These are phyloP conservation scores for Plenodomus biglobosus DNA, from an alignment of 2,329 filamentous ascomycete genomes.

Conservation along the genomic window DNA sequence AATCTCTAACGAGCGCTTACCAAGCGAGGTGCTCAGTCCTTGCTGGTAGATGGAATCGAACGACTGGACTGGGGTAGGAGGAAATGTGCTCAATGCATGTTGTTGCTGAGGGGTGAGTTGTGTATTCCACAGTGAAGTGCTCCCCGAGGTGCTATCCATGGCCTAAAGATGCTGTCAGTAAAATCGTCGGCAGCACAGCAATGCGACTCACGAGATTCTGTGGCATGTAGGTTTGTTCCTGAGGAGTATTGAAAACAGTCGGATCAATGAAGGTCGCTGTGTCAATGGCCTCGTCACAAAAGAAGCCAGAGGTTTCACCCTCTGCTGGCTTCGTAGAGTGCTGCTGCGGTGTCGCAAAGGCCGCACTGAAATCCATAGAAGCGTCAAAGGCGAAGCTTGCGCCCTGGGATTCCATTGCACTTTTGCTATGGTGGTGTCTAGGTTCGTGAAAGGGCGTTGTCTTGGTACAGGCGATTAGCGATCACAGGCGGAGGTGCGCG, in stretches of 20 bases:
- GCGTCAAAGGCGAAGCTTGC: slow-evolving; percentile 37
- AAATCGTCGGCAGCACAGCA: background rate
- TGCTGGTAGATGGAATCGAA: slow-evolving; percentile 30
- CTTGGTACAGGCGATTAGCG: slow-evolving; percentile 17
- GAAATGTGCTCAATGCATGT: slow-evolving; percentile 24
- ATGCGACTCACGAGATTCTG: slow-evolving; percentile 32
- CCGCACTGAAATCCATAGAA: slow-evolving; percentile 35
- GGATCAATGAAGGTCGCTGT: slow-evolving; percentile 28
- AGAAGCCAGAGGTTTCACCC: slow-evolving; percentile 40
- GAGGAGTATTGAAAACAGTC: slow-evolving; percentile 22
- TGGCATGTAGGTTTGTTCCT: slow-evolving; percentile 26
- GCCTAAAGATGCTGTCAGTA: slow-evolving; percentile 16
- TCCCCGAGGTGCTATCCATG: slow-evolving; percentile 40
- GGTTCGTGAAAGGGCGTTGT: slow-evolving; percentile 22
- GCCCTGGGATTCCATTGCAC: slow-evolving; percentile 31
- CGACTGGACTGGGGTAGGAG: slow-evolving; percentile 29
- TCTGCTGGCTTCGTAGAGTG: slow-evolving; percentile 31
- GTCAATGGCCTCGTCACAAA: slow-evolving; percentile 41
- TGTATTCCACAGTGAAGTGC: slow-evolving; percentile 26
- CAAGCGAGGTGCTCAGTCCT: slow-evolving; percentile 12
- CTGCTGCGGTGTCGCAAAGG: slow-evolving; percentile 26
- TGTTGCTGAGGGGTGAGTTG: slow-evolving; percentile 27
- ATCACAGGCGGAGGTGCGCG: slow-evolving; percentile 19
- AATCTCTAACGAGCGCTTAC: slow-evolving; percentile 37
- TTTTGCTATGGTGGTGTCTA: slow-evolving; percentile 12